phyloP scores from a whole-genome alignment of 1,139 yeast genomes.

The Zygotorulaspora mrakii region DNA sequence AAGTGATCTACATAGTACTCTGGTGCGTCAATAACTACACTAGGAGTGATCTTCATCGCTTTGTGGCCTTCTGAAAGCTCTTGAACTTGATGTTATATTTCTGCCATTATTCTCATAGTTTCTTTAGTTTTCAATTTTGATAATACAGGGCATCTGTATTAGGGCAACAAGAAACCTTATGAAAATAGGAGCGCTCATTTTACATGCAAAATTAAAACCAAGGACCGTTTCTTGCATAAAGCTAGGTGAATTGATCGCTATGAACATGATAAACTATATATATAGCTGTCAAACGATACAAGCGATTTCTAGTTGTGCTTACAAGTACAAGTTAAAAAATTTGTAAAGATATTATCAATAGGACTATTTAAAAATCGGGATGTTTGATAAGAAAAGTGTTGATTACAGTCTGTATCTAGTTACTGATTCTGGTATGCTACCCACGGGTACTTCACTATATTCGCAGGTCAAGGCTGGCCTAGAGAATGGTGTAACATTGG shows the following conservation, averaged over 20 bases:
- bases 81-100: background rate
- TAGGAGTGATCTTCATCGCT: conserved; percentile 53
- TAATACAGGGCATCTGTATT: conserved; percentile 2
- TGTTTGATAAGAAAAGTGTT: conserved; percentile 30
- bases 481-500: conserved; percentile 69
- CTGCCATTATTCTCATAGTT: too few species aligned
- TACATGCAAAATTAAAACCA: background rate
- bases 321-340: too few species aligned
- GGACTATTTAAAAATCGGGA: conserved; percentile 8
- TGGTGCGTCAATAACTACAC: conserved; percentile 48
- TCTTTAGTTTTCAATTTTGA: background rate
- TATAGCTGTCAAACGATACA: too few species aligned
- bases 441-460: conserved; percentile 55
- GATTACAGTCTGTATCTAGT: conserved; percentile 75
- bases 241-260: too few species aligned
- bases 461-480: conserved; percentile 62
- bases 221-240: too few species aligned
- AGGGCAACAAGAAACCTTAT: conserved; percentile 2
- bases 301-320: too few species aligned
- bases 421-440: conserved; percentile 76
- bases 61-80: background rate
- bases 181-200: conserved; percentile 1
- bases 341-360: too few species aligned
- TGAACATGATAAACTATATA: too few species aligned
- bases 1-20: conserved; percentile 39